Evolutionary conservation across 306 rosid genomes (phyloP).

Genomic region (Alnus glutinosa): DNA sequence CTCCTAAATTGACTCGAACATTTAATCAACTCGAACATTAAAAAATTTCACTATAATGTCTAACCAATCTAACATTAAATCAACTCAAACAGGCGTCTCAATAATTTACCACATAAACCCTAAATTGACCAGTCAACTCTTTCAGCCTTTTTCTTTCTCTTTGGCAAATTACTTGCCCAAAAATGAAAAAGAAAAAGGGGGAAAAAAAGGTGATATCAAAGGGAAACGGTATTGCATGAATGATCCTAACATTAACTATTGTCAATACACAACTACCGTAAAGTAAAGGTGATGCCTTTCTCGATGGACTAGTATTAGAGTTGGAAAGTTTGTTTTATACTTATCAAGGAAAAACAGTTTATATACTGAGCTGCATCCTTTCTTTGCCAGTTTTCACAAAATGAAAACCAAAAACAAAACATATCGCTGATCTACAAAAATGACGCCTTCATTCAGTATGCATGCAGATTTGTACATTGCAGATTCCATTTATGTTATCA

Average conservation of each 20-base stretch:
- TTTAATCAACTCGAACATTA: too few relatives aligned
- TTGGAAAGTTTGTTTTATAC: not conserved
- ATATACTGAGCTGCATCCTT: not conserved
- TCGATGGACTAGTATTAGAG: not conserved
- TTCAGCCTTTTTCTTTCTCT: too few relatives aligned
- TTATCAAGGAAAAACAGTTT: not conserved
- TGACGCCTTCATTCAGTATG: not conserved
- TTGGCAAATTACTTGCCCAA: too few relatives aligned
- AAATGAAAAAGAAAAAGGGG: too few relatives aligned
- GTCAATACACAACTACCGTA: too few relatives aligned
- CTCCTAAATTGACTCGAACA: too few relatives aligned
- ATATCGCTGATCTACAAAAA: not conserved
- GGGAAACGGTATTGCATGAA: too few relatives aligned
- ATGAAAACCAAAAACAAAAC: not conserved
- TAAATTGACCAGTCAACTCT: not conserved
- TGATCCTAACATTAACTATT: too few relatives aligned
- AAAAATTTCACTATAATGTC: too few relatives aligned
- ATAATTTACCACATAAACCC: not conserved
- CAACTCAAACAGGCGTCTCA: too few relatives aligned
- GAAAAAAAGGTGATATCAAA: too few relatives aligned
- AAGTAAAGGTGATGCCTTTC: not conserved
- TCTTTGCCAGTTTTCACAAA: not conserved
- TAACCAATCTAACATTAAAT: too few relatives aligned
- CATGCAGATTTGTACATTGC: conserved; percentile 7
- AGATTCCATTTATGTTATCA: not conserved